Percentiles rank a stretch among this genome's conserved stretches.
Conservation (phyloP, 2,329 filamentous ascomycete genomes). For the Trichophyton rubrum region DNA sequence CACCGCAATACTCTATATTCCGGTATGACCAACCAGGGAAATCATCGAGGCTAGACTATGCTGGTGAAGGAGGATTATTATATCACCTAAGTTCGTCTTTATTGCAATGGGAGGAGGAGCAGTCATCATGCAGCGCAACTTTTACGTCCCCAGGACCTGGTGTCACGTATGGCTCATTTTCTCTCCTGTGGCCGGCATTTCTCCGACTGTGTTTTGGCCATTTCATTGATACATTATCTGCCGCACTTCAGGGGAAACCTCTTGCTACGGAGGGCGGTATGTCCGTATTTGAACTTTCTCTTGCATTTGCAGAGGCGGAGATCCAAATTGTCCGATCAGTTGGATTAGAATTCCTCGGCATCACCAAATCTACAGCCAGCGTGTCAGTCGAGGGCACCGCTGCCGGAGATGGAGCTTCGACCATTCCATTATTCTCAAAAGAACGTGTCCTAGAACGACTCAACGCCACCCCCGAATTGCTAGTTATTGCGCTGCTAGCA, state of each 20-base stretch:
- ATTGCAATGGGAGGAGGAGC: conserved; percentile 61
- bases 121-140: conserved; percentile 60
- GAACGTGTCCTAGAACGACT: conserved; percentile 59
- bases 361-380: conserved; percentile 30
- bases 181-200: conserved; percentile 45
- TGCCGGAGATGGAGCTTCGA: conserved; percentile 21
- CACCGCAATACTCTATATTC: conserved; percentile 54
- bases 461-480: conserved; percentile 79
- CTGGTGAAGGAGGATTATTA: conserved; percentile 55
- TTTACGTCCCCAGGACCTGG: conserved; percentile 53
- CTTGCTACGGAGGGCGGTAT: conserved; percentile 81
- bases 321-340: conserved; percentile 71
- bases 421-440: conserved; percentile 28
- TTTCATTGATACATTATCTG: conserved; percentile 78
- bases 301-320: conserved; percentile 93
- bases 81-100: conserved; percentile 60
- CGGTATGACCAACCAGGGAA: conserved; percentile 58
- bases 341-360: conserved; percentile 53
- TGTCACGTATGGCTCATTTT: conserved; percentile 63
- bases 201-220: conserved; percentile 54
- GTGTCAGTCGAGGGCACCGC: conserved; percentile 29
- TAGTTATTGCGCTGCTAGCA: conserved; percentile 78
- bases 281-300: conserved; percentile 90
- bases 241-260: conserved; percentile 70
- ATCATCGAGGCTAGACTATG: conserved; percentile 56